Evolutionary conservation across 371 early-diverging fungal genomes (phyloP), one percentile per base, ranked within the genome.

Genomic region (Zychaea mexicana): DNA sequence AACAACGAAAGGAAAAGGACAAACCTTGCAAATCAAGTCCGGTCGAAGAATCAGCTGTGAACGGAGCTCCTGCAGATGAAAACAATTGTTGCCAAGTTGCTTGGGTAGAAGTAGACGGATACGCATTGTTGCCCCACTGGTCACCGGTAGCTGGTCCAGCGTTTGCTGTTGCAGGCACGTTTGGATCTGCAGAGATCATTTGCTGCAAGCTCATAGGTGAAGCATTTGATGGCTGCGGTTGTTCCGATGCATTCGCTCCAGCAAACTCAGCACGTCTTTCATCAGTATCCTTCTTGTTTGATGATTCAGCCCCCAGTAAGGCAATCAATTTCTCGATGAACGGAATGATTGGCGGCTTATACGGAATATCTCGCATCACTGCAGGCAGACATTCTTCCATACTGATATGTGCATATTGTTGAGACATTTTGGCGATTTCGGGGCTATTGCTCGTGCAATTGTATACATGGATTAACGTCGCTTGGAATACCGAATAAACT

Each of bases 401-500:
- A 31, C 75, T 65, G 8, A 76, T 68, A 22, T 65, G 65, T 8
- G 73, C 64, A 60, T 78, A 78, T 24, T 73, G 57, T 13, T 62
- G 68, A 17, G 78, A 73, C 32, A 61, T 61, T 30, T 60, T 53
- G 22, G 75, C 70, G 5, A 77, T 36, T 5, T 52, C 56, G 4
- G 68, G 69, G 26, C 77, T 66, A 8, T 32, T 63, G 39, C 69
- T 77, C 8, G 73, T 77, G 21, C 73, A 73, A 27, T 78, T 73
- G 49, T 74, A 81, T 1, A 78, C 62, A 63, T 81, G 82, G 13
- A 81, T 74, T 26, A 81, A 59, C 1, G 72, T 66, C 1, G 82
- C 78, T 42, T 77, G 76, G 62, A 70, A 78, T 5, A 78, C 67
- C 22, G 82, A 71, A 62, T 78, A 81, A 0, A 64, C 80, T 77